Evolutionary conservation across 371 early-diverging fungal species (phyloP).

Genomic region (Mucor racemosus): DNA sequence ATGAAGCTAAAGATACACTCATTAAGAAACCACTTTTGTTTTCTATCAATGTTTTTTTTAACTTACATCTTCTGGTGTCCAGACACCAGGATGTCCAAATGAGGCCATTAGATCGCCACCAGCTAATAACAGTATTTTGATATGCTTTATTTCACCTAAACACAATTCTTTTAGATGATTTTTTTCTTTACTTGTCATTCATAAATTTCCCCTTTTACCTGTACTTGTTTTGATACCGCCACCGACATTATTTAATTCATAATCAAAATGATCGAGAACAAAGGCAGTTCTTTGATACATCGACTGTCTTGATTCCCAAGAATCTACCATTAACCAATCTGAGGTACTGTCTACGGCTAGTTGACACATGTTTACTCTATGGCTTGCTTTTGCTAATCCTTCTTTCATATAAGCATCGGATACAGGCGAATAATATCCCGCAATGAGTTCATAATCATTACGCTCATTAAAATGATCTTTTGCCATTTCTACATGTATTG

Average conservation of each 20-base stretch:
- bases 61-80: conserved; percentile 91
- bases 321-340: conserved; percentile 96
- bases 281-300: conserved; percentile 86
- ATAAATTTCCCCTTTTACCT: conserved; percentile 39
- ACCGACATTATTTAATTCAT: conserved; percentile 75
- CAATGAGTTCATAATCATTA: conserved; percentile 83
- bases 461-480: conserved; percentile 81
- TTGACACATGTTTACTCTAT: conserved; percentile 94
- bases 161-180: background rate
- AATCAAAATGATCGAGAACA: conserved; percentile 94
- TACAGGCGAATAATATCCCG: conserved; percentile 97
- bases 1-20: conserved; percentile 67
- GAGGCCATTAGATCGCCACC: conserved; percentile 97
- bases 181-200: background rate
- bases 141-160: conserved; percentile 56
- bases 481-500: conserved; percentile 82
- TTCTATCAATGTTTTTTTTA: background rate
- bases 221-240: conserved; percentile 59
- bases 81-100: conserved; percentile 90
- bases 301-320: conserved; percentile 89
- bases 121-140: conserved; percentile 91
- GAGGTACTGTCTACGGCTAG: conserved; percentile 82
- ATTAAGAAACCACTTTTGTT: too few relatives aligned
- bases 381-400: conserved; percentile 83
- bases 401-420: conserved; percentile 91